phyloP scores from a whole-genome alignment of 768 basidiomycete species.

The Hortiboletus campestris region DNA sequence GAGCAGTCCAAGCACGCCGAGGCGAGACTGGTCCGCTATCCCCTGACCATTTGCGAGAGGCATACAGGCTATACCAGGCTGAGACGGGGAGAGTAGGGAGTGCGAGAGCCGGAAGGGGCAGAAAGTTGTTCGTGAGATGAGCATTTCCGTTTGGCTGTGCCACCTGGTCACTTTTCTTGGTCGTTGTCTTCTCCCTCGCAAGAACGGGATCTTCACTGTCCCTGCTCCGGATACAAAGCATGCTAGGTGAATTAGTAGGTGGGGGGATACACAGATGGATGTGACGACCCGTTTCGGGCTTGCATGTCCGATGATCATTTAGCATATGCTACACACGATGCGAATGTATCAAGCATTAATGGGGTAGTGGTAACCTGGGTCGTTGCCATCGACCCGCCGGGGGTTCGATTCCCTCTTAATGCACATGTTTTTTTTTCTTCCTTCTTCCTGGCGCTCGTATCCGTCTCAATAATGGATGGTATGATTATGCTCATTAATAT shows the following conservation, averaged over 20 bases:
- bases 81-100: slow-evolving; percentile 82
- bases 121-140: slow-evolving; percentile 71
- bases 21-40: slow-evolving; percentile 77
- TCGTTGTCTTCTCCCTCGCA: not conserved
- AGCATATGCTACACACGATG: not conserved
- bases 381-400: slow-evolving; percentile 80
- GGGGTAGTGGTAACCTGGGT: slow-evolving; percentile 69
- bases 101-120: slow-evolving; percentile 65
- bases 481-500: not conserved
- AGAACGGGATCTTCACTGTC: not conserved
- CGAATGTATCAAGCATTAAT: slow-evolving; percentile 28
- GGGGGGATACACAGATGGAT: not conserved
- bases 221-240: not conserved
- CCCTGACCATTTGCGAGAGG: slow-evolving; percentile 88
- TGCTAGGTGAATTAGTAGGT: too few species aligned
- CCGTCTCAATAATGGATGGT: not conserved
- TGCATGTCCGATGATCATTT: not conserved
- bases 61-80: slow-evolving; percentile 78
- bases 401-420: slow-evolving; percentile 69
- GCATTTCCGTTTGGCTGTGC: not conserved
- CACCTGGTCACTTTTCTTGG: not conserved
- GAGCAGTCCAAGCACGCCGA: slow-evolving; percentile 67
- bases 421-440: not conserved
- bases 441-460: not conserved
- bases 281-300: not conserved